Percentiles rank a stretch among this genome's conserved stretches.
These are phyloP conservation scores for Begonia peltatifolia DNA, from an alignment of 306 rosid genomes.

Conservation along the genomic window DNA sequence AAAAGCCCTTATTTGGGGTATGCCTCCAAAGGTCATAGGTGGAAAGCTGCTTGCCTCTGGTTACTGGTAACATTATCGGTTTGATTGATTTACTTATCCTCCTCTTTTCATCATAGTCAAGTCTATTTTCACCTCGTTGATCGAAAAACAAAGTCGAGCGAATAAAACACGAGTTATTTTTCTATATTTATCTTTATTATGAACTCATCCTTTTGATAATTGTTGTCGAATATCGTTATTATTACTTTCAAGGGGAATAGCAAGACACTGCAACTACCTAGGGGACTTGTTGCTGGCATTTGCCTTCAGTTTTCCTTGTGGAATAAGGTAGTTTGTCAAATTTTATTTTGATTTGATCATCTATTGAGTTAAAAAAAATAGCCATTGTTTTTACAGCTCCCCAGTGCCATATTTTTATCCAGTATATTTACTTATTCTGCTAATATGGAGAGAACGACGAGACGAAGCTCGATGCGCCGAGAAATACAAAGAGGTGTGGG, in stretches of 20 bases:
- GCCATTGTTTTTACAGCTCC: constrained; percentile 48
- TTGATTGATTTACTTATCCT: not conserved
- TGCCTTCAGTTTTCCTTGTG: constrained; percentile 93
- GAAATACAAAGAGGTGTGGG: constrained; percentile 81
- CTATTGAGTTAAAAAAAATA: constrained; percentile 1
- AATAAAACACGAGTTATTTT: not conserved
- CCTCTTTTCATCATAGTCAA: constrained; percentile 5
- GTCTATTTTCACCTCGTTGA: not conserved
- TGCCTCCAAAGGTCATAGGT: constrained; percentile 70
- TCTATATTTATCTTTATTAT: not conserved
- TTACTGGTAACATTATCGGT: constrained; percentile 60
- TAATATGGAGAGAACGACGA: constrained; percentile 84
- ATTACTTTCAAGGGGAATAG: constrained; percentile 57
- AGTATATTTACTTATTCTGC: constrained; percentile 77
- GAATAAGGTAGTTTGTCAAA: constrained; percentile 48
- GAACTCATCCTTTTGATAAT: not conserved
- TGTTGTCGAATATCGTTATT: not conserved
- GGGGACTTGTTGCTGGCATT: constrained; percentile 92
- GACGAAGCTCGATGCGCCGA: constrained; percentile 91
- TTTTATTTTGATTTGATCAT: not conserved
- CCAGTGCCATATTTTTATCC: constrained; percentile 93
- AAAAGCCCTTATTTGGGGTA: constrained; percentile 83
- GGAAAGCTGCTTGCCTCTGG: constrained; percentile 96
- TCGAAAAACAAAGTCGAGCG: not conserved
- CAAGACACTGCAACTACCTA: constrained; percentile 88